Evolutionary conservation across 2,329 filamentous ascomycete species (phyloP), one percentile per base, ranked within the genome.

Genomic region (Tympanopsis confertula): DNA sequence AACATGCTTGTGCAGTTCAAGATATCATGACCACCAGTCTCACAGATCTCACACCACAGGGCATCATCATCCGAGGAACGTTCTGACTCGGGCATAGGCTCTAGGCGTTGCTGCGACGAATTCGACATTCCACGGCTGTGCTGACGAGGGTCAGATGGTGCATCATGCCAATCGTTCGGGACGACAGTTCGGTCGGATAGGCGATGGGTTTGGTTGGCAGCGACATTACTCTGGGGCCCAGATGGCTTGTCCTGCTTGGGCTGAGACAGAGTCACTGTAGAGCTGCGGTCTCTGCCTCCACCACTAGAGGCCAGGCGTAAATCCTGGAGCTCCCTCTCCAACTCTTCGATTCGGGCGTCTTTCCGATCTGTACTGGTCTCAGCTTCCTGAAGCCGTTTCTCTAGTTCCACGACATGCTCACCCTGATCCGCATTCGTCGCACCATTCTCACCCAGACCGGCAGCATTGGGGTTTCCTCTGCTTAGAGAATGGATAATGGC

Each of bases 1-100:
- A 85, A 89, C 79, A 94, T 91, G 57, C 86, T 89, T 38, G 84
- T 87, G 68, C 89, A 96, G 17, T 85, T 93, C 40, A 96, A 67
- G 42, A 96, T 94, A 50, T 96, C 89, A 53, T 96, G 89, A 13
- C 89, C 88, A 35, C 76, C 72, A 22, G 84, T 85, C 63, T 95
- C 88, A 62, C 89, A 96, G 44, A 96, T 91, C 61, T 33, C 30
- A 15, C 30, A 33, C 30, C 30, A 33, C 15, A 33, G 17, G 12
- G 30, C 12, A 33, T 7, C 30, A 17, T 33, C 30, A 33, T 33
- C 30, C 7, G 30, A 33, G 10, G 7, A 15, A 15, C 10, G 7
- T 12, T 33, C 30, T 12, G 30, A 33, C 30, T 33, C 30, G 17
- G 10, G 30, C 30, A 33, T 33, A 15, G 30, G 10, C 30, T 33